Percentiles rank a stretch among this genome's conserved stretches.
Conservation (phyloP, 2,329 filamentous ascomycete genomes). For the Stemphylium beticola region DNA sequence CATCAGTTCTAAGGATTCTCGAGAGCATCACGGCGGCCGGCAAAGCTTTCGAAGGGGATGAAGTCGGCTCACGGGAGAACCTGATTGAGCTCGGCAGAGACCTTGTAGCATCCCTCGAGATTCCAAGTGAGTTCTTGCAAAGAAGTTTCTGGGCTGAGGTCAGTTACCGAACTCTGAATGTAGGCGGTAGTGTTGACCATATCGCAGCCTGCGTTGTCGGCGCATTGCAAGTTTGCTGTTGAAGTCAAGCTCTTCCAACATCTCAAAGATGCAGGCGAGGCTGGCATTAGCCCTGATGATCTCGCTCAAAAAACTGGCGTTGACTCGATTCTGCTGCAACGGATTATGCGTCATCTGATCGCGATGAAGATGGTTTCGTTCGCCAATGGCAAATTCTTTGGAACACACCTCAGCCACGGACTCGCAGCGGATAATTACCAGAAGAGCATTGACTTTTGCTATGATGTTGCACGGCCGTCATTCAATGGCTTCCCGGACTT, state of each 20-base stretch:
- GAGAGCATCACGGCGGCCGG: slow-evolving; percentile 28
- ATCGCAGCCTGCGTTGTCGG: slow-evolving; percentile 44
- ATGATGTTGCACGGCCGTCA: slow-evolving; percentile 42
- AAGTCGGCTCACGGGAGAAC: slow-evolving; percentile 46
- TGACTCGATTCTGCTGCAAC: slow-evolving; percentile 34
- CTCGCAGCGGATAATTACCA: slow-evolving; percentile 47
- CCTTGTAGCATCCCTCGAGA: slow-evolving; percentile 45
- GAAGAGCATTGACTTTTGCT: slow-evolving; percentile 48
- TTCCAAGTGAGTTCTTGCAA: slow-evolving; percentile 48
- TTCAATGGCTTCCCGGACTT: slow-evolving; percentile 21
- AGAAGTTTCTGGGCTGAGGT: slow-evolving; percentile 52
- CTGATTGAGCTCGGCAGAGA: slow-evolving; percentile 47
- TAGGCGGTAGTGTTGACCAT: not conserved
- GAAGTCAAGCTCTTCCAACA: slow-evolving; percentile 47
- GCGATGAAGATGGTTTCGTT: slow-evolving; percentile 48
- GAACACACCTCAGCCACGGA: slow-evolving; percentile 41
- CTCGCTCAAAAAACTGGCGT: slow-evolving; percentile 42
- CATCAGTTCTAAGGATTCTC: slow-evolving; percentile 23
- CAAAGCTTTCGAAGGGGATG: slow-evolving; percentile 39
- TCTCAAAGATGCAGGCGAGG: slow-evolving; percentile 33
- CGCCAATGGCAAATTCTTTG: slow-evolving; percentile 31
- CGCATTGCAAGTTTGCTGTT: slow-evolving; percentile 47
- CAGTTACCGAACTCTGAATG: slow-evolving; percentile 9
- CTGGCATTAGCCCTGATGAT: slow-evolving; percentile 29
- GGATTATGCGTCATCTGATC: slow-evolving; percentile 48